Evolutionary conservation across 2,329 filamentous ascomycete genomes (phyloP), one percentile per base, ranked within the genome.

Genomic region (Nannizzia gypsea): DNA sequence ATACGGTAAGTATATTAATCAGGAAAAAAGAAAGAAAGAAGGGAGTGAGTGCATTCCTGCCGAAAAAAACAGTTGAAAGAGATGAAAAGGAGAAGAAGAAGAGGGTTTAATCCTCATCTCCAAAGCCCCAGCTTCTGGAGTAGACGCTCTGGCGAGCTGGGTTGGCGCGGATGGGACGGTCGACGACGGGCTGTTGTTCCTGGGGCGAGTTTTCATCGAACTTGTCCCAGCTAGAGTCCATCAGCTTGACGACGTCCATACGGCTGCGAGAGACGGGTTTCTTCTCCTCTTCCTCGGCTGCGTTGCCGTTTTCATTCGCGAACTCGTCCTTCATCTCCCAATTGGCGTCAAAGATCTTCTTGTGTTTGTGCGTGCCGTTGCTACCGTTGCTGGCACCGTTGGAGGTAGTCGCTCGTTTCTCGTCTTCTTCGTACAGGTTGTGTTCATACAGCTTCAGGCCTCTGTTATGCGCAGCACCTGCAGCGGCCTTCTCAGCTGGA

Each of bases 261-360:
- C 82, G 83, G 63, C 84, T 82, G 57, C 22, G 50, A 11, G 31
- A 9, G 31, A 59, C 46, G 17, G 36, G 56, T 36, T 59, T 58
- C 8, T 24, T 22, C 22, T 61, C 57, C 26, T 60, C 42, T 6
- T 31, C 20, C n/a, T 58, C 59, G 11, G 26, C 28, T 6, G 17
- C 46, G 24, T 55, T 28, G 6, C n/a, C 55, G 60, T 44, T 74
- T 75, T 36, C 84, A 83, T 62, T 83, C 83, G 8, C 20, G 5
- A 46, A 36, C 44, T 83, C 78, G 70, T 95, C 90, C 5, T 80
- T 79, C 76, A 95, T 85, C 57, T 79, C 79, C 77, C 90, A 96
- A 67, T 96, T 89, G 20, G 84, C 73, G 56, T 85, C 84, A 66
- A 95, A 91, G 70, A 89, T 83, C 73, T 91, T 83, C 73, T 91